A percentile compares a stretch with the other conserved stretches of the same genome.
Conservation (phyloP, 2,329 filamentous ascomycete genomes). For the Aspergillus fumigatiaffinis region DNA sequence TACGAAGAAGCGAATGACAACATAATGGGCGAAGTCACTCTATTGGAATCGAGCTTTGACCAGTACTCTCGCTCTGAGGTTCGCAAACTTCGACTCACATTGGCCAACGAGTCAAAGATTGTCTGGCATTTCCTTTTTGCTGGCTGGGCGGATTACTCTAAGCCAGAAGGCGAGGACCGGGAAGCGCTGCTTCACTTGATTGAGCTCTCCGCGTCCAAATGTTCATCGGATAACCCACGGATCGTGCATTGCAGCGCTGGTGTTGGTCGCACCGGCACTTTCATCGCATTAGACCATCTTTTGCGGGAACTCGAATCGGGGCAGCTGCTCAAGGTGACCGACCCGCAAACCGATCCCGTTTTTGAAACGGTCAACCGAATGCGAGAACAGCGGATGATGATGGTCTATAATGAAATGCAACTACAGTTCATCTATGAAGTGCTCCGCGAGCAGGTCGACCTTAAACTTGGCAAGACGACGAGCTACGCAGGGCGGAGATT, state of each 20-base stretch:
- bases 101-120: constrained; percentile 54
- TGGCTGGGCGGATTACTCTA: constrained; percentile 86
- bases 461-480: constrained; percentile 28
- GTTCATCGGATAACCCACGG: constrained; percentile 61
- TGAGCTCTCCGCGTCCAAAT: constrained; percentile 43
- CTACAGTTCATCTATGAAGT: constrained; percentile 87
- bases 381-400: constrained; percentile 82
- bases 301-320: constrained; percentile 76
- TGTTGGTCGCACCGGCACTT: constrained; percentile 90
- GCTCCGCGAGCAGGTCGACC: constrained; percentile 55
- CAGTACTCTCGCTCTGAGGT: constrained; percentile 61
- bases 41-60: constrained; percentile 54
- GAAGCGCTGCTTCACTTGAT: constrained; percentile 51
- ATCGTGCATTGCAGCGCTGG: constrained; percentile 88
- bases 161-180: constrained; percentile 59
- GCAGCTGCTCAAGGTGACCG: constrained; percentile 51
- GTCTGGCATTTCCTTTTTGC: constrained; percentile 84
- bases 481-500: constrained; percentile 17
- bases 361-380: constrained; percentile 75
- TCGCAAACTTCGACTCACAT: constrained; percentile 61
- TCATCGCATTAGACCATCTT: constrained; percentile 92
- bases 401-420: constrained; percentile 89
- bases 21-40: constrained; percentile 65
- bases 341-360: constrained; percentile 62
- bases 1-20: constrained; percentile 61